phyloP scores from a whole-genome alignment of 768 basidiomycete genomes.

The Podaxis sp. region DNA sequence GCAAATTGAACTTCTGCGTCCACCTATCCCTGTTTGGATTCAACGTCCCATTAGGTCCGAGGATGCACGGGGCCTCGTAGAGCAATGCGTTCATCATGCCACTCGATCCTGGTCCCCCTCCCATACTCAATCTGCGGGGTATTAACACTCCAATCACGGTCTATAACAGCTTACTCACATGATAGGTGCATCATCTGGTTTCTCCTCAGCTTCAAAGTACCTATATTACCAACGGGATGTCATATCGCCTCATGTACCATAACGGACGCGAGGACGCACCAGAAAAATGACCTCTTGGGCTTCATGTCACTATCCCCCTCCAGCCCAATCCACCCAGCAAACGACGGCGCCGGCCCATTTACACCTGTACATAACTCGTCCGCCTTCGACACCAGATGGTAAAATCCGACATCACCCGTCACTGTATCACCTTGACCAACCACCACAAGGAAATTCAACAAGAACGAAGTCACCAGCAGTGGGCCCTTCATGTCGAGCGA shows the following conservation, averaged over 20 bases:
- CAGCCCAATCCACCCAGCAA: constrained; percentile 29
- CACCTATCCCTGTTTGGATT: constrained; percentile 27
- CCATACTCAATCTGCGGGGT: constrained; percentile 28
- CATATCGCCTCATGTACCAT: background rate
- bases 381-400: background rate
- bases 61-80: constrained; percentile 27
- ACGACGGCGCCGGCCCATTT: constrained; percentile 4
- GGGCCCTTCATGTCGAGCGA: background rate
- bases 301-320: constrained; percentile 25
- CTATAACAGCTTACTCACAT: too few species aligned
- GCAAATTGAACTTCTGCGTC: constrained; percentile 25
- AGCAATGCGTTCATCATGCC: constrained; percentile 29
- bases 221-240: constrained; percentile 21
- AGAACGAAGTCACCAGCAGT: background rate
- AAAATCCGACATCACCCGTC: background rate
- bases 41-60: constrained; percentile 21
- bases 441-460: background rate
- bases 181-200: constrained; percentile 27
- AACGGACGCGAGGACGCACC: constrained; percentile 2
- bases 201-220: constrained; percentile 32
- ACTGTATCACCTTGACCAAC: background rate
- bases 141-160: background rate
- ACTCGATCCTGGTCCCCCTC: constrained; percentile 34
- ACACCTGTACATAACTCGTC: constrained; percentile 4
- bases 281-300: constrained; percentile 26